Base-by-base conservation (phyloP, 2,329 filamentous ascomycete species). In the Phaeosphaeria sp. region DNA sequence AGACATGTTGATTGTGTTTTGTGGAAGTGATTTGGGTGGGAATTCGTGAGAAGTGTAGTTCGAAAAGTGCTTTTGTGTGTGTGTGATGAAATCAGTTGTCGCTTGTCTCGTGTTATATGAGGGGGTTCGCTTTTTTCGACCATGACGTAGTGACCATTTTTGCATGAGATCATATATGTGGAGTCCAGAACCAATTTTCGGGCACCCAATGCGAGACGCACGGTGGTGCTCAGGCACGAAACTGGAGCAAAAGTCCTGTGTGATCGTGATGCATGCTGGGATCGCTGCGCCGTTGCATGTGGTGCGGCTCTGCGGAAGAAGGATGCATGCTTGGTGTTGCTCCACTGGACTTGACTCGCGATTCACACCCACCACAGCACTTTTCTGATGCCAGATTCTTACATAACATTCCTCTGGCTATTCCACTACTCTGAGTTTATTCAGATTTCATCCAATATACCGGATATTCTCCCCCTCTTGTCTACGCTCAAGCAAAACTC, bases 1-100 rank as follows among this genome's bases (percentile, higher is more conserved):
- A 68, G 80, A 81, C 82, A 85, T 83, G 66, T 54, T 82, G 66
- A 56, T 51, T 49, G 53, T 54, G 24, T 22, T 55, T 21, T 33
- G 46, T 54, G 49, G 33, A 39, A 13, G 25, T 56, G 53, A 33
- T 54, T 53, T 25, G 27, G n/a, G 43, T 13, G 30, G 30, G 11
- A 13, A 36, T 36, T 36, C 11, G 30, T 36, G 30, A n/a, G n/a
- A n/a, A n/a, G n/a, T n/a, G n/a, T n/a, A n/a, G n/a, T n/a, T n/a
- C n/a, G n/a, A n/a, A n/a, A 20, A 25, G 6, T 42, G 30, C 40
- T 49, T 36, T 39, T 36, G 42, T 56, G 11, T 36, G 30, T 36
- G 30, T 36, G 30, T n/a, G n/a, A n/a, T n/a, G n/a, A n/a, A n/a
- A n/a, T 36, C 11, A 36, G 20, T 18, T 43, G 40, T 43, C 17